phyloP scores from a whole-genome alignment of 1,284 basidiomycete species.

The Apiotrichum mycotoxinovorans region DNA sequence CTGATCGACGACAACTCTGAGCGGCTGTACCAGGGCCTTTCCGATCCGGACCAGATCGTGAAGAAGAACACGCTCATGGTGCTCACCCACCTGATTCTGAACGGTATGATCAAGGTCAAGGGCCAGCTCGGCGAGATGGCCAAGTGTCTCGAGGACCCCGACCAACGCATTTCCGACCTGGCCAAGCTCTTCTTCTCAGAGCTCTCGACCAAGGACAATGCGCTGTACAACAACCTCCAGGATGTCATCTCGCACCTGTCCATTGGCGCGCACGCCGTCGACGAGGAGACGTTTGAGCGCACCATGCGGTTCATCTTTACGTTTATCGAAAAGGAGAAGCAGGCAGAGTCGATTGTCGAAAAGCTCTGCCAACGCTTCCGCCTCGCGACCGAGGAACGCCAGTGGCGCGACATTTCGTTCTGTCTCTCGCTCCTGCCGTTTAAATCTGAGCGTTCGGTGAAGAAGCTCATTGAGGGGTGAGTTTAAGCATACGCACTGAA shows the following conservation, averaged over 20 bases:
- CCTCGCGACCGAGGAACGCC: slow-evolving; percentile 77
- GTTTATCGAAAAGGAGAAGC: slow-evolving; percentile 98
- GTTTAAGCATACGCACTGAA: slow-evolving; percentile 11
- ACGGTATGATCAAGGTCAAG: slow-evolving; percentile 99
- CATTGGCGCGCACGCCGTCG: slow-evolving; percentile 87
- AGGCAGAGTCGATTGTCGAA: slow-evolving; percentile 91
- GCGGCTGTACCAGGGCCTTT: slow-evolving; percentile 88
- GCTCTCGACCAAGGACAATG: slow-evolving; percentile 92
- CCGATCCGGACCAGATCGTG: slow-evolving; percentile 79
- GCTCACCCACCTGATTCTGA: slow-evolving; percentile 91
- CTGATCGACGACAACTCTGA: slow-evolving; percentile 97
- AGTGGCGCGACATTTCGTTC: slow-evolving; percentile 97
- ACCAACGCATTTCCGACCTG: slow-evolving; percentile 81
- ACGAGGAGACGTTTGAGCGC: slow-evolving; percentile 84
- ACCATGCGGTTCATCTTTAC: slow-evolving; percentile 95
- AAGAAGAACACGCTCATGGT: slow-evolving; percentile 99
- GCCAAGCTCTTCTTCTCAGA: slow-evolving; percentile 97
- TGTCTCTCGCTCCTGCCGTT: slow-evolving; percentile 91
- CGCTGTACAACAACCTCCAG: slow-evolving; percentile 97
- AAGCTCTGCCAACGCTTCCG: slow-evolving; percentile 94
- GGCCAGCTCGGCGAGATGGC: slow-evolving; percentile 99
- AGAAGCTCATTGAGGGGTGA: slow-evolving; percentile 87
- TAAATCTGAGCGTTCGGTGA: slow-evolving; percentile 93
- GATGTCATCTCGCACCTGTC: slow-evolving; percentile 95
- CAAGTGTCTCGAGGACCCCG: slow-evolving; percentile 94